These are phyloP conservation scores for Marasmius oreades DNA, from an alignment of 1,284 basidiomycete species.

Conservation along the genomic window DNA sequence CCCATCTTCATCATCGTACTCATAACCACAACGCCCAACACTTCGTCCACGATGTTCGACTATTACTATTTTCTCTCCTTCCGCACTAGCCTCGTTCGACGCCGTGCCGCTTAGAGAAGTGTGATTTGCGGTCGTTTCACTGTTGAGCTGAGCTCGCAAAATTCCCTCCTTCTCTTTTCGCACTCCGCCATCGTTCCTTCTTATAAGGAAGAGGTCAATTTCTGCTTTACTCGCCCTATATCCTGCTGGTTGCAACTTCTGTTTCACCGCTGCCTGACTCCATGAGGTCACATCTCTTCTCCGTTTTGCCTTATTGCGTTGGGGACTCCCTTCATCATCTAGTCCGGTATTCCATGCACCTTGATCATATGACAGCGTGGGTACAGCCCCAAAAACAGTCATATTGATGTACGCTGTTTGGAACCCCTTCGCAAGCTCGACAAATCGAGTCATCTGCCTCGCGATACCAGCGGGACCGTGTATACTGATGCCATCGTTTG, in stretches of 20 bases:
- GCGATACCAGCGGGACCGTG: background rate
- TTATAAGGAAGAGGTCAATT: background rate
- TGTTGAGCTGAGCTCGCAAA: background rate
- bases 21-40: background rate
- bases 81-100: background rate
- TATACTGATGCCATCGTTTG: background rate
- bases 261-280: background rate
- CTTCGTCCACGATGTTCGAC: background rate
- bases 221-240: conserved; percentile 9
- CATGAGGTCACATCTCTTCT: background rate
- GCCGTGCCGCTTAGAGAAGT: background rate
- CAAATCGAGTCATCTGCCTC: conserved; percentile 33
- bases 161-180: conserved; percentile 3
- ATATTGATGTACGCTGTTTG: conserved; percentile 54
- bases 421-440: conserved; percentile 52
- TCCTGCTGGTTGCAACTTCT: conserved; percentile 9
- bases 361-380: background rate
- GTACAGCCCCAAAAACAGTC: conserved; percentile 38
- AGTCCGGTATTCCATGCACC: conserved; percentile 12
- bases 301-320: background rate
- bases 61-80: background rate
- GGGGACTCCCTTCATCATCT: conserved; percentile 32
- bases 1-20: background rate
- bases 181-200: conserved; percentile 1
- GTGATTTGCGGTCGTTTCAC: background rate